A percentile compares a stretch with the other conserved stretches of the same genome.
Evolutionary conservation across 1,139 yeast genomes (phyloP).

Genomic region (Schwanniomyces etchellsii): DNA sequence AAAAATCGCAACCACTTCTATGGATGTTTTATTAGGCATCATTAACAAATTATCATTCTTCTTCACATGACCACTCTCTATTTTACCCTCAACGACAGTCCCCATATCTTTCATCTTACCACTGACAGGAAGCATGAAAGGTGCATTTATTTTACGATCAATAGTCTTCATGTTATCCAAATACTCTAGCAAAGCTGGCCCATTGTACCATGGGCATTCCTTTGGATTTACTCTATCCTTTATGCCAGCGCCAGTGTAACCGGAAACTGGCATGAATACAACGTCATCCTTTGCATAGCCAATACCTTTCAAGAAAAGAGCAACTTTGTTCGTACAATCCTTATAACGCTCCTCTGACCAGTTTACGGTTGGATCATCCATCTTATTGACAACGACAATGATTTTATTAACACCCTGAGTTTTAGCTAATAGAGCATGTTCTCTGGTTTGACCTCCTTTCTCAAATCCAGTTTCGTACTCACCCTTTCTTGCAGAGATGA

Average conservation of each 20-base stretch:
- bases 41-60: slow-evolving; percentile 70
- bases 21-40: slow-evolving; percentile 85
- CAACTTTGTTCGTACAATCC: slow-evolving; percentile 85
- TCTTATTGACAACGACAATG: slow-evolving; percentile 91
- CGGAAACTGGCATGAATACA: slow-evolving; percentile 93
- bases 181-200: slow-evolving; percentile 87
- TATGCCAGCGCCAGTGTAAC: slow-evolving; percentile 95
- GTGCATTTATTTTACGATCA: slow-evolving; percentile 85
- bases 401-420: slow-evolving; percentile 96
- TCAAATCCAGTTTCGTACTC: slow-evolving; percentile 99
- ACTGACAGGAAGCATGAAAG: slow-evolving; percentile 94
- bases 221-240: slow-evolving; percentile 71
- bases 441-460: slow-evolving; percentile 98
- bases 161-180: slow-evolving; percentile 78
- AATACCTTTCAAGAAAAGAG: slow-evolving; percentile 75
- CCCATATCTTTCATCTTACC: slow-evolving; percentile 97
- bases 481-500: slow-evolving; percentile 97
- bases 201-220: slow-evolving; percentile 88
- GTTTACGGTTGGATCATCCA: slow-evolving; percentile 95
- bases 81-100: slow-evolving; percentile 95
- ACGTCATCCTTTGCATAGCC: slow-evolving; percentile 88
- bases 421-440: slow-evolving; percentile 95
- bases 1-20: slow-evolving; percentile 82
- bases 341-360: slow-evolving; percentile 97
- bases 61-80: slow-evolving; percentile 89